phyloP scores from a whole-genome alignment of 139 green algal species.

The Edaphochlamys debaryana region DNA sequence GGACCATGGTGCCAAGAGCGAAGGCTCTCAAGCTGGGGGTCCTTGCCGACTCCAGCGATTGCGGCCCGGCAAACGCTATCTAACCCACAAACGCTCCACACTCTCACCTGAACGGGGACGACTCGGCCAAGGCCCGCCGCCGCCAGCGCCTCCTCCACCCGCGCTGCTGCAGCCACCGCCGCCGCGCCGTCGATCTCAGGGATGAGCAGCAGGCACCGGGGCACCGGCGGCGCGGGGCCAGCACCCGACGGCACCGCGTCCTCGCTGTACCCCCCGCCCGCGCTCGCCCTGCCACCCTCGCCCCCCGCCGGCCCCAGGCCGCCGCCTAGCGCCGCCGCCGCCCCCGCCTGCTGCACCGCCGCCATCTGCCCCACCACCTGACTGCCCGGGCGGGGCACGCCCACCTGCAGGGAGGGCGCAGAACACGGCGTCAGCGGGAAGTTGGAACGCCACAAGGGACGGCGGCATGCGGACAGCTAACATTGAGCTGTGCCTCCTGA shows the following conservation, averaged over 20 bases:
- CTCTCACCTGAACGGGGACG: background rate
- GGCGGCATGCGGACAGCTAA: background rate
- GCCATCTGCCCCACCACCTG: background rate
- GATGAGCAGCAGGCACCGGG: constrained; percentile 8
- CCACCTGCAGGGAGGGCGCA: background rate
- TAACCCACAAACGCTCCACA: too few species aligned
- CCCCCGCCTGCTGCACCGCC: background rate
- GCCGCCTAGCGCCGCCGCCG: background rate
- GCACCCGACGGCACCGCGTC: too few species aligned
- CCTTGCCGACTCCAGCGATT: too few species aligned
- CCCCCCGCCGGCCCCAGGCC: too few species aligned
- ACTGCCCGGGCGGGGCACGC: background rate
- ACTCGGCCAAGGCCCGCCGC: constrained; percentile 1
- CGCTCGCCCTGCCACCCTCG: background rate
- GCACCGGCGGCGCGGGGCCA: background rate
- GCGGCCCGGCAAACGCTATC: too few species aligned
- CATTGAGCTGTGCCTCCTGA: background rate
- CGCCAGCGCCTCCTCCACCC: background rate
- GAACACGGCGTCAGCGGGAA: too few species aligned
- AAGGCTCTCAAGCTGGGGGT: too few species aligned
- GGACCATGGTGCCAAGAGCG: too few species aligned
- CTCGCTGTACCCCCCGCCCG: too few species aligned
- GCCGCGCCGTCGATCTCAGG: background rate
- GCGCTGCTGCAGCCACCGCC: background rate
- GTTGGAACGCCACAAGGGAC: too few species aligned